Evolutionary conservation across 148 eudicot genomes (phyloP).

Genomic region (Dysphania ambrosioides): DNA sequence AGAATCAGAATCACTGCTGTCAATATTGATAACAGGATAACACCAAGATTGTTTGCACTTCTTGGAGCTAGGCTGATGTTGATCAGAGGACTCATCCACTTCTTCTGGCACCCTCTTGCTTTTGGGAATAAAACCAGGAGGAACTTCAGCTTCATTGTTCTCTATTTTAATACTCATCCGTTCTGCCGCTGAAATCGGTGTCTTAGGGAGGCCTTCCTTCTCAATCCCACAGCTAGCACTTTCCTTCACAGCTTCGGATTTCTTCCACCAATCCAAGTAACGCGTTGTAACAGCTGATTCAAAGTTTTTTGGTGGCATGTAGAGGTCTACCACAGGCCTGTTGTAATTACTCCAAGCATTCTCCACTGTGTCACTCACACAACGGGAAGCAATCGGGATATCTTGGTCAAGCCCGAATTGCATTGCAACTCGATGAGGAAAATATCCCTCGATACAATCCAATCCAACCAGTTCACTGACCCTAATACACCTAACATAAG

Average conservation of each 20-base stretch:
- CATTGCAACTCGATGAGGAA: conserved; percentile 55
- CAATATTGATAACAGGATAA: background rate
- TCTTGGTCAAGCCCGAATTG: conserved; percentile 61
- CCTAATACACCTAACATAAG: conserved; percentile 37
- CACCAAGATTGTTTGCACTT: background rate
- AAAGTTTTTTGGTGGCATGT: conserved; percentile 29
- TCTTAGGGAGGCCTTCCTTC: background rate
- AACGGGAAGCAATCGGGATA: conserved; percentile 30
- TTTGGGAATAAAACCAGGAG: conserved; percentile 32
- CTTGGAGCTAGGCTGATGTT: conserved; percentile 16
- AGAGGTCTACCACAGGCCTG: conserved; percentile 30
- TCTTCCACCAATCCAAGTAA: conserved; percentile 43
- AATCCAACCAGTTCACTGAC: conserved; percentile 40
- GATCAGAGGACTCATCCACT: background rate
- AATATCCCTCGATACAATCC: conserved; percentile 40
- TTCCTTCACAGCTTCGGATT: background rate
- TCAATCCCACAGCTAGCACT: background rate
- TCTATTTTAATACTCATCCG: conserved; percentile 18
- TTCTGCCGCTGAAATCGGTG: background rate
- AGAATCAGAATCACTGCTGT: background rate
- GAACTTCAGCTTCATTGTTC: conserved; percentile 24
- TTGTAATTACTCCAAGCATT: conserved; percentile 25
- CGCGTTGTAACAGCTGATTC: conserved; percentile 32
- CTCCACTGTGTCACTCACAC: background rate
- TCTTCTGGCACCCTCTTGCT: conserved; percentile 4